Evolutionary conservation across 306 rosid species (phyloP).

Genomic region (Prinsepia uniflora): DNA sequence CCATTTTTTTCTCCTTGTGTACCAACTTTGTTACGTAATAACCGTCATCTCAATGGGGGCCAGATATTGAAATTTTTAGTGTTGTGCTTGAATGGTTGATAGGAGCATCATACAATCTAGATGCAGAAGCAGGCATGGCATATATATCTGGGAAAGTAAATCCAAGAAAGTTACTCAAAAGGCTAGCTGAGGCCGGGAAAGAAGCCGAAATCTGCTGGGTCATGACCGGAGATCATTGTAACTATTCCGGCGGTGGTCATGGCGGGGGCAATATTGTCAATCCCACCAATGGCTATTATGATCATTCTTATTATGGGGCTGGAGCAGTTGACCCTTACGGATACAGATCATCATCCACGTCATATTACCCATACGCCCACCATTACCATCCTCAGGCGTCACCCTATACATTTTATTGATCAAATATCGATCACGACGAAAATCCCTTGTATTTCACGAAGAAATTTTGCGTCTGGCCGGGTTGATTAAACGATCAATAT

Average conservation of each 20-base stretch:
- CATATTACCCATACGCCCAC: background rate
- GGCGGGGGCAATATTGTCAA: background rate
- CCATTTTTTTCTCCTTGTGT: background rate
- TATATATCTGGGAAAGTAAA: slow-evolving; percentile 17
- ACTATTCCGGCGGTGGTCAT: background rate
- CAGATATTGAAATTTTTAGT: background rate
- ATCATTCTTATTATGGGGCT: slow-evolving; percentile 1
- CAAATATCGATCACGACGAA: background rate
- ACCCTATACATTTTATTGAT: background rate
- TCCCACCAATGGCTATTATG: background rate
- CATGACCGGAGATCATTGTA: slow-evolving; percentile 3
- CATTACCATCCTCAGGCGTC: background rate
- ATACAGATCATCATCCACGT: background rate
- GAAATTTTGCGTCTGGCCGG: background rate
- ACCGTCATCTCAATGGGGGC: background rate
- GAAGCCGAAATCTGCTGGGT: slow-evolving; percentile 20
- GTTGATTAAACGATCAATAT: background rate
- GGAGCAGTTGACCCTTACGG: background rate
- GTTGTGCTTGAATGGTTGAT: background rate
- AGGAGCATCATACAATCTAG: slow-evolving; percentile 19
- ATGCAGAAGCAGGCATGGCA: slow-evolving; percentile 15
- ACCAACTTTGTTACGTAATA: background rate
- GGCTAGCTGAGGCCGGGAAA: slow-evolving; percentile 19
- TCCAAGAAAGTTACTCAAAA: slow-evolving; percentile 12
- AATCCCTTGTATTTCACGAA: background rate